Base-by-base conservation (phyloP, 169 alveolate genomes). In the Toxoplasma gondii region DNA sequence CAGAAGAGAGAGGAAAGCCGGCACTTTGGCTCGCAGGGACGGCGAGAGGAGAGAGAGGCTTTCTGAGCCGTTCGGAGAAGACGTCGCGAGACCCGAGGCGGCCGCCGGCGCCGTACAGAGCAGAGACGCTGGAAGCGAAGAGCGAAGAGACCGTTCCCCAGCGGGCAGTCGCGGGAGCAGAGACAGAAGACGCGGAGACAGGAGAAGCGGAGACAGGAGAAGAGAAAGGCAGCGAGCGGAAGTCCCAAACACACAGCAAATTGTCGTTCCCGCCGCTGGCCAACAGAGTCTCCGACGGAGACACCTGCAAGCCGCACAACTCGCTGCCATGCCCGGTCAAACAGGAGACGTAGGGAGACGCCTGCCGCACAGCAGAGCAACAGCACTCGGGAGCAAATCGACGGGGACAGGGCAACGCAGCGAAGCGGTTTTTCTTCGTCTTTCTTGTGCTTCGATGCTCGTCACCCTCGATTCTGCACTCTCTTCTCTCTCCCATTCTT, bases 251-350 rank as follows among this genome's bases (percentile, higher is more conserved):
- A 88, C 96, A 97, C 54, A 99, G 96, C 96, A 98, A 97, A 96
- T 98, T 98, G 92, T 99, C 99, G 95, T 99, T 99, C 45, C 99
- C 99, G 36, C 99, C 99, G 45, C 99, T 97, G 27, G 99, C 99
- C 84, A 98, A 95, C 93, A 88, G 96, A 78, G 88, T 88, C 80
- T 94, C 96, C 82, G 93, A 94, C n/a, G 69, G 93, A 12, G 94
- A 82, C 96, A 96, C 92, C 44, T 92, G 83, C 91, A 96, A 53
- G 41, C 97, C 97, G 43, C 96, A 95, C 34, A 95, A 95, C 93
- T 95, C 95, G 90, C 91, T 96, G 31, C 91, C 92, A 78, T 96
- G 96, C n/a, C 95, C 96, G 22, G 53, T 74, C 44, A 92, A 80
- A 16, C 41, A 44, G 1, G 80, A 74, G 36, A 43, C 44, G 78